A percentile compares a stretch with the other conserved stretches of the same genome.
Conservation (phyloP, 805 yeast species). For the Lipomyces spencermartinsiae region DNA sequence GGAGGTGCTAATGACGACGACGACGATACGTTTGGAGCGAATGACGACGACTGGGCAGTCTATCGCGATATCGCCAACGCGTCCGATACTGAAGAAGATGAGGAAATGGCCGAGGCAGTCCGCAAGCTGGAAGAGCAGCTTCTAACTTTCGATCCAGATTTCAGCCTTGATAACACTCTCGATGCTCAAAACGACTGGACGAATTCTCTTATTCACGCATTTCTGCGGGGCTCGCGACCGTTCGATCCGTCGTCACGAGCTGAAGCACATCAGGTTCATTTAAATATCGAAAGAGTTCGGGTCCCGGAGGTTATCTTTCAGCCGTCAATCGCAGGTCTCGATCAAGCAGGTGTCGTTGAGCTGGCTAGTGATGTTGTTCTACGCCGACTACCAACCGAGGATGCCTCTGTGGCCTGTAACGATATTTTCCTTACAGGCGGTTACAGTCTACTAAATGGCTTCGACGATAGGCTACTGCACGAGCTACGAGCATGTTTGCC, state of each 20-base stretch:
- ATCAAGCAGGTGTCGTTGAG: slow-evolving; percentile 93
- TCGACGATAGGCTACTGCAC: slow-evolving; percentile 66
- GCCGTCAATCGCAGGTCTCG: slow-evolving; percentile 92
- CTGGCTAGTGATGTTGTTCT: slow-evolving; percentile 69
- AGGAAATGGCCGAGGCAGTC: slow-evolving; percentile 51
- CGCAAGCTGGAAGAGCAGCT: slow-evolving; percentile 69
- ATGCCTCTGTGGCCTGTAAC: slow-evolving; percentile 52
- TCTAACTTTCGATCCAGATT: slow-evolving; percentile 81
- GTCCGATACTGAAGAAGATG: slow-evolving; percentile 78
- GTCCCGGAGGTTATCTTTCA: slow-evolving; percentile 93
- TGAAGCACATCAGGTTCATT: slow-evolving; percentile 86
- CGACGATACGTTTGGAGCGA: slow-evolving; percentile 91
- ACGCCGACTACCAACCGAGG: slow-evolving; percentile 64
- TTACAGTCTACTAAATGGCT: slow-evolving; percentile 65
- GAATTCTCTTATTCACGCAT: slow-evolving; percentile 77
- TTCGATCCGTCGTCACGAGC: slow-evolving; percentile 82
- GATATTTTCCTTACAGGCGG: slow-evolving; percentile 92
- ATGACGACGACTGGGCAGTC: slow-evolving; percentile 94
- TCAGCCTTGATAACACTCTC: slow-evolving; percentile 72
- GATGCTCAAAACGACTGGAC: slow-evolving; percentile 87
- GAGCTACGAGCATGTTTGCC: slow-evolving; percentile 81
- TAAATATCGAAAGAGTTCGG: slow-evolving; percentile 87
- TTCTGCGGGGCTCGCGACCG: slow-evolving; percentile 82
- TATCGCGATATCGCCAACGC: slow-evolving; percentile 81
- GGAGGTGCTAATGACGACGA: slow-evolving; percentile 75